phyloP scores from a whole-genome alignment of 2,329 filamentous ascomycete species.

The Fusarium anthophilum region DNA sequence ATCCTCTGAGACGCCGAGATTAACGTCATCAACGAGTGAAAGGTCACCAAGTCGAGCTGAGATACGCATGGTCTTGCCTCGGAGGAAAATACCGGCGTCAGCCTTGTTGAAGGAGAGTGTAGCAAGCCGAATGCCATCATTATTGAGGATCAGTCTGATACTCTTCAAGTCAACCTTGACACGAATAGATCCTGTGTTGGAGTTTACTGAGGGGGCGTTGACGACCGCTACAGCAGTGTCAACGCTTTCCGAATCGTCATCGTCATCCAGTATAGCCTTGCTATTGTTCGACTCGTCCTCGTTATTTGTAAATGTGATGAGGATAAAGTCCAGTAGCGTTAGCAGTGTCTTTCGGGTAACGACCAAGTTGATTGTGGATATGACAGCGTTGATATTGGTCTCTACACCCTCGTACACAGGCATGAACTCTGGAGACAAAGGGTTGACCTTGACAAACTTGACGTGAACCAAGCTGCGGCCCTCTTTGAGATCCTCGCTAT shows the following conservation, averaged over 20 bases:
- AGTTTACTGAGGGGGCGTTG: slow-evolving; percentile 45
- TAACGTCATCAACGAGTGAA: slow-evolving; percentile 91
- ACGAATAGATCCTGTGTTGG: slow-evolving; percentile 76
- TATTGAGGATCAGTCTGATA: slow-evolving; percentile 94
- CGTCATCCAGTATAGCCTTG: slow-evolving; percentile 51
- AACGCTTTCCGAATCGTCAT: slow-evolving; percentile 47
- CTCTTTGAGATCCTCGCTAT: slow-evolving; percentile 75
- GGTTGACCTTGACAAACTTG: slow-evolving; percentile 90
- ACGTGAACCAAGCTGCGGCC: slow-evolving; percentile 86
- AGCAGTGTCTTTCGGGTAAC: slow-evolving; percentile 93
- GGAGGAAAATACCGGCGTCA: slow-evolving; percentile 88
- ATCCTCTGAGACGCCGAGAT: slow-evolving; percentile 83
- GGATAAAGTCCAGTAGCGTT: slow-evolving; percentile 91
- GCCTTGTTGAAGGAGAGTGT: slow-evolving; percentile 93
- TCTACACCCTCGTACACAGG: slow-evolving; percentile 92
- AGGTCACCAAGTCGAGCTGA: slow-evolving; percentile 88
- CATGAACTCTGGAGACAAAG: slow-evolving; percentile 91
- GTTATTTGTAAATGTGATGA: slow-evolving; percentile 84
- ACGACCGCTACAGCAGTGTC: slow-evolving; percentile 48
- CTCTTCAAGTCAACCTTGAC: slow-evolving; percentile 95
- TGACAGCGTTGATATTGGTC: slow-evolving; percentile 87
- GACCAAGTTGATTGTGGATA: slow-evolving; percentile 96
- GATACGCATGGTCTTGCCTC: slow-evolving; percentile 86
- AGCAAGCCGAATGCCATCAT: slow-evolving; percentile 93
- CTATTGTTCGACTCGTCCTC: slow-evolving; percentile 52